Evolutionary conservation across 139 green algal genomes (phyloP).

Genomic region (Chlorella vulgaris): DNA sequence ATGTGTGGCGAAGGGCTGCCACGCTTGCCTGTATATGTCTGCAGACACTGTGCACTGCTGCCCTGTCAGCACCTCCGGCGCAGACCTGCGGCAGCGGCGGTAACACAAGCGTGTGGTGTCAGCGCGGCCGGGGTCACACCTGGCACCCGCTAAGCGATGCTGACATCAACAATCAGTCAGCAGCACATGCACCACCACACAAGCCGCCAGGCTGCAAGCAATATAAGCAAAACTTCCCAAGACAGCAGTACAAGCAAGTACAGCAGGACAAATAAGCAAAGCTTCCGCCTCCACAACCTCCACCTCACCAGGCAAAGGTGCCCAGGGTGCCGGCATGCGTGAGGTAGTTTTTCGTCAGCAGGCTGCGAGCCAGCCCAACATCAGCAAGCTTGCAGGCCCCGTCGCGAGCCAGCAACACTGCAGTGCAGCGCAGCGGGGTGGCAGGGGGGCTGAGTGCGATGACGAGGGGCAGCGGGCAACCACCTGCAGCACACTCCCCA

Average conservation of each 20-base stretch:
- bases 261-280: too few relatives aligned
- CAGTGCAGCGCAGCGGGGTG: background rate
- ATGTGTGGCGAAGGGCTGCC: background rate
- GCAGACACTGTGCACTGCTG: constrained; percentile 21
- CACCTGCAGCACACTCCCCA: background rate
- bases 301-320: constrained; percentile 47
- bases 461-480: background rate
- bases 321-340: constrained; percentile 13
- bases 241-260: too few relatives aligned
- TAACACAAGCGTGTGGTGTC: background rate
- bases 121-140: too few relatives aligned
- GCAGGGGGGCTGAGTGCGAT: background rate
- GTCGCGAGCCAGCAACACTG: constrained; percentile 41
- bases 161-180: background rate
- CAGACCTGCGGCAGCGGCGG: constrained; percentile 7
- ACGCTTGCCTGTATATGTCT: constrained; percentile 48
- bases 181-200: too few relatives aligned
- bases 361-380: constrained; percentile 44
- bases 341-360: constrained; percentile 40
- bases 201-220: too few relatives aligned
- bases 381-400: constrained; percentile 46
- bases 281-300: too few relatives aligned
- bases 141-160: too few relatives aligned
- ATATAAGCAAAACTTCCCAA: too few relatives aligned
- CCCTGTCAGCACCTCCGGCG: constrained; percentile 49